Evolutionary conservation across 2,329 filamentous ascomycete species (phyloP).

Genomic region (Drechslerella coelobrocha): DNA sequence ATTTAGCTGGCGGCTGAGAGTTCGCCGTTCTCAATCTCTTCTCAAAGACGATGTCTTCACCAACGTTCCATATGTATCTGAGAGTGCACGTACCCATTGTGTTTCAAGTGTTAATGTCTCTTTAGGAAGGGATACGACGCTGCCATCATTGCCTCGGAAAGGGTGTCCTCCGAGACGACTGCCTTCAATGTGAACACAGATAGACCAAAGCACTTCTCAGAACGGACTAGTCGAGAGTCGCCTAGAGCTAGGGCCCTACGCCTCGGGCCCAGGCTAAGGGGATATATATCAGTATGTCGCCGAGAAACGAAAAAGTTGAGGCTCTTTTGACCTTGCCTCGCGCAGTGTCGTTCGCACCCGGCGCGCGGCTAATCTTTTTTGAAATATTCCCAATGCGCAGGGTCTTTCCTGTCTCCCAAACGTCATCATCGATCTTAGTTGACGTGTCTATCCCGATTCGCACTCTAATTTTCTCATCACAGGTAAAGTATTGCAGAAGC

Average conservation of each 20-base stretch:
- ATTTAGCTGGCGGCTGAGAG: neutral
- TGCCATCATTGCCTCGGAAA: neutral
- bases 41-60: neutral
- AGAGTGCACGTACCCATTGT: neutral
- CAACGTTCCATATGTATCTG: too few species aligned
- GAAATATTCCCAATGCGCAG: conserved; percentile 14
- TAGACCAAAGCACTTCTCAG: conserved; percentile 42
- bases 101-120: neutral
- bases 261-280: neutral
- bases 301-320: conserved; percentile 22
- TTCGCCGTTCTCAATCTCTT: neutral
- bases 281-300: neutral
- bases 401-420: conserved; percentile 14
- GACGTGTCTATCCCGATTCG: conserved; percentile 21
- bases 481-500: neutral
- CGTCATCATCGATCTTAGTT: conserved; percentile 36
- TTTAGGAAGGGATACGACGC: conserved; percentile 1
- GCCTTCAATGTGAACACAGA: conserved; percentile 33
- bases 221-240: conserved; percentile 27
- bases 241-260: neutral
- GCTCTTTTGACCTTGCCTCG: conserved; percentile 28
- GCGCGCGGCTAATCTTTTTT: conserved; percentile 44
- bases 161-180: neutral
- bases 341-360: conserved; percentile 19
- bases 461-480: conserved; percentile 19